Percentiles rank a stretch among this genome's conserved stretches.
phyloP scores from a whole-genome alignment of 2,329 filamentous ascomycete species.

The Ceratocystis variospora region DNA sequence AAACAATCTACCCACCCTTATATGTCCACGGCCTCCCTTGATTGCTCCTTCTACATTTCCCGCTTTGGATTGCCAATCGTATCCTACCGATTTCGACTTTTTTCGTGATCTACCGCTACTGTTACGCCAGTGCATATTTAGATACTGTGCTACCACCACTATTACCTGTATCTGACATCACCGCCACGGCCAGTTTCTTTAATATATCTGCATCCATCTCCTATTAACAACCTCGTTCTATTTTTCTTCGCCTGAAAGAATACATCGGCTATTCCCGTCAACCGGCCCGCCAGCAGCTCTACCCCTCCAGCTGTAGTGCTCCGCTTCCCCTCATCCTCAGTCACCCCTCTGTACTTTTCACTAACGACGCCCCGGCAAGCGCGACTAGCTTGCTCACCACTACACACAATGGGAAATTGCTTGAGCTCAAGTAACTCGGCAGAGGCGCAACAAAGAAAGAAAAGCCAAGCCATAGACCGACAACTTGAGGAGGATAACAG shows the following conservation, averaged over 20 bases:
- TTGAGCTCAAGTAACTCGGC: constrained; percentile 70
- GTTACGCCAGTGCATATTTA: not conserved
- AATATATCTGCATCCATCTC: not conserved
- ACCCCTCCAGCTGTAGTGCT: not conserved
- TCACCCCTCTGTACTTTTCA: not conserved
- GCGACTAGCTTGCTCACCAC: not conserved
- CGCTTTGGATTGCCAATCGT: not conserved
- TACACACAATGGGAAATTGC: constrained; percentile 68
- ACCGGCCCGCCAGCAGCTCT: not conserved
- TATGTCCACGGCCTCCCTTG: not conserved
- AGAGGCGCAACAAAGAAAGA: constrained; percentile 86
- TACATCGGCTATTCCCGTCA: not conserved
- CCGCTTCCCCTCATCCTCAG: not conserved
- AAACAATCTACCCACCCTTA: not conserved
- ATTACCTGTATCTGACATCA: not conserved
- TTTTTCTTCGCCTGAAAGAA: not conserved
- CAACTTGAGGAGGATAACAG: constrained; percentile 88
- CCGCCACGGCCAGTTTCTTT: not conserved
- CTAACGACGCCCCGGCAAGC: not conserved
- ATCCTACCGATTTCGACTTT: not conserved
- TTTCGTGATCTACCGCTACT: not conserved
- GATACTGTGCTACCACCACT: not conserved
- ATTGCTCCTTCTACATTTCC: not conserved
- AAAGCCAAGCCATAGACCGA: constrained; percentile 90
- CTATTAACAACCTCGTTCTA: not conserved